Conservation (phyloP, 1,284 basidiomycete genomes). For the Ceratobasidium sp. region DNA sequence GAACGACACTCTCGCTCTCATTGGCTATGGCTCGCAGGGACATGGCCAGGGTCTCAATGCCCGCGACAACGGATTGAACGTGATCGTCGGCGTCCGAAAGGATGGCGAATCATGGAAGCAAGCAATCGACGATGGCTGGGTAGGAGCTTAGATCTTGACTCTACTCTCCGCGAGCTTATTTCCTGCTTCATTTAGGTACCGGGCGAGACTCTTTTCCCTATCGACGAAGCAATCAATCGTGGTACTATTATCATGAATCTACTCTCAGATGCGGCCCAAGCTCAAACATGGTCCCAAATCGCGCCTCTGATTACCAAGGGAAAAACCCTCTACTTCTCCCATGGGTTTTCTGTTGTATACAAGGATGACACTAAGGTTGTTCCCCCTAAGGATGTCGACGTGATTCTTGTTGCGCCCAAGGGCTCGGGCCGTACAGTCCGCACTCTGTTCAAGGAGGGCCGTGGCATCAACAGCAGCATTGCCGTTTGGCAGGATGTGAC, state of each 20-base stretch:
- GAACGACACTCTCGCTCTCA: conserved; percentile 97
- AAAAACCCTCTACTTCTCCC: conserved; percentile 99
- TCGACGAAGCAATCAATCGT: conserved; percentile 94
- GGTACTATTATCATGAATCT: conserved; percentile 99
- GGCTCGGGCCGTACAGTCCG: conserved; percentile 98
- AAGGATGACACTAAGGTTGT: conserved; percentile 96
- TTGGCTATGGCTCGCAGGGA: conserved; percentile 98
- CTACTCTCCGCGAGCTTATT: background rate
- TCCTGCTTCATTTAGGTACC: conserved; percentile 65
- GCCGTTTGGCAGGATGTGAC: conserved; percentile 94
- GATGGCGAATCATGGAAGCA: conserved; percentile 96
- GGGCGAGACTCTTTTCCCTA: conserved; percentile 96
- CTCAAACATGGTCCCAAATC: conserved; percentile 87
- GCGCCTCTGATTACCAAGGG: conserved; percentile 95
- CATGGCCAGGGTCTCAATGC: conserved; percentile 99
- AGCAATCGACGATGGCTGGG: conserved; percentile 97
- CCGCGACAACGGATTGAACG: conserved; percentile 97
- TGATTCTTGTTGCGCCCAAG: conserved; percentile 99
- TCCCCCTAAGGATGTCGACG: conserved; percentile 92
- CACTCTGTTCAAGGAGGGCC: conserved; percentile 99
- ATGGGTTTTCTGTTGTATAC: conserved; percentile 99
- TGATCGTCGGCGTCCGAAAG: conserved; percentile 98
- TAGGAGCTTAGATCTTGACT: conserved; percentile 50
- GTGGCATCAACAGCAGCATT: conserved; percentile 91
- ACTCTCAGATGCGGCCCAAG: conserved; percentile 97